Percentiles rank a stretch among this genome's conserved stretches.
phyloP scores from a whole-genome alignment of 106 monocot species.

The Hemerocallis citrina region DNA sequence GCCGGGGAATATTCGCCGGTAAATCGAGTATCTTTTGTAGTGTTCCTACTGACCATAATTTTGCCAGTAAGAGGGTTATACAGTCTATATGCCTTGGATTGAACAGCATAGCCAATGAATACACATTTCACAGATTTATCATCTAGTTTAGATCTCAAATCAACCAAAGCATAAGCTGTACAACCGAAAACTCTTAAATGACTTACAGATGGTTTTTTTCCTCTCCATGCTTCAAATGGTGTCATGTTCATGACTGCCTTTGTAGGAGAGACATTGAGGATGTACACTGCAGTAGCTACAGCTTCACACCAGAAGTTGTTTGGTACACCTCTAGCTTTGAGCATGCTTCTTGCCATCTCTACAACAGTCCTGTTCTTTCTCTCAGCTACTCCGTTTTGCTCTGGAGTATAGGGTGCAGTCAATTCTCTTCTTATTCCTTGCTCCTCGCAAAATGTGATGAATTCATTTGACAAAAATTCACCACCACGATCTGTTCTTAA shows the following conservation, averaged over 20 bases:
- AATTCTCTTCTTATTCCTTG: neutral
- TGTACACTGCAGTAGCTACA: too few species aligned
- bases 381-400: neutral
- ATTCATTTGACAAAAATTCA: neutral
- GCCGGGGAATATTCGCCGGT: too few species aligned
- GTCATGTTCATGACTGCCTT: neutral
- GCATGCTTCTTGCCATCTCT: neutral
- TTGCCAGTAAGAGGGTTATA: neutral
- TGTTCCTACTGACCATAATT: neutral
- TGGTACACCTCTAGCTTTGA: neutral
- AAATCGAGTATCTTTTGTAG: too few species aligned
- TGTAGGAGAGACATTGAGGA: neutral
- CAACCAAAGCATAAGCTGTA: too few species aligned
- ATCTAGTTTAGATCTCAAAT: too few species aligned
- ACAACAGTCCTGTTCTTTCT: neutral
- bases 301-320: neutral
- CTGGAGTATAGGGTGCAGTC: neutral
- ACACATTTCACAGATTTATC: neutral
- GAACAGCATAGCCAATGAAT: neutral
- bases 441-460: neutral
- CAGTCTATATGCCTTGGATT: constrained; percentile 4
- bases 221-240: neutral
- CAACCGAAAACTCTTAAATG: neutral
- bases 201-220: neutral
- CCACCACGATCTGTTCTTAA: neutral